Conservation (phyloP, 2,329 filamentous ascomycete genomes). For the Claviceps sp. region DNA sequence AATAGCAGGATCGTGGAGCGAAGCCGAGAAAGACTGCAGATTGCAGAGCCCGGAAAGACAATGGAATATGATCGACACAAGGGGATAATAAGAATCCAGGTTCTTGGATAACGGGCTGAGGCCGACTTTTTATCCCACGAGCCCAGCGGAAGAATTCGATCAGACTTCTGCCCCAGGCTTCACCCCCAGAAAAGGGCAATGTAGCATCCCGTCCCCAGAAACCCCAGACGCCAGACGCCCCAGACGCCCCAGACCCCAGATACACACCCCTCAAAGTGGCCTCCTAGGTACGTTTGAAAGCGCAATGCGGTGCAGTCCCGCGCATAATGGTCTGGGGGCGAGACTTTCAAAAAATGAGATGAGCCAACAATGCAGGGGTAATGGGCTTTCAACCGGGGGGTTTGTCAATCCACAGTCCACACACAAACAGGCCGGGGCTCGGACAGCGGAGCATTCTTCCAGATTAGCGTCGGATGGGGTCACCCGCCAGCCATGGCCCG, state of each 20-base stretch:
- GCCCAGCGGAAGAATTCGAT: slow-evolving; percentile 1
- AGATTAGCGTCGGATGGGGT: not conserved
- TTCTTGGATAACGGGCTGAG: not conserved
- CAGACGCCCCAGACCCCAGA: not conserved
- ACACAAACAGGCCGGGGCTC: too few relatives aligned
- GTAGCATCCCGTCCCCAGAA: slow-evolving; percentile 1
- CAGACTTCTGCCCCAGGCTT: slow-evolving; percentile 1
- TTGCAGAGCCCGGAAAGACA: not conserved
- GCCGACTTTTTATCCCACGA: slow-evolving; percentile 6
- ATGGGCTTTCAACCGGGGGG: not conserved
- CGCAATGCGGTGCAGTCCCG: not conserved
- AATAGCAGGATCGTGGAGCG: not conserved
- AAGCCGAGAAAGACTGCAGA: not conserved
- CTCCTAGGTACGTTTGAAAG: not conserved
- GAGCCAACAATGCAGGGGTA: slow-evolving; percentile 2
- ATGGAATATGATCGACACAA: slow-evolving; percentile 1
- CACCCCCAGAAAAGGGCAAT: not conserved
- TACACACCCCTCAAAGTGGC: not conserved
- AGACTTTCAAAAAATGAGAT: slow-evolving; percentile 1
- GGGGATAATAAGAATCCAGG: not conserved
- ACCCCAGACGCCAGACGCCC: not conserved
- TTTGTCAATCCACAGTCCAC: too few relatives aligned
- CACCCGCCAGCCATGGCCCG: not conserved
- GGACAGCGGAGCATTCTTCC: slow-evolving; percentile 1
- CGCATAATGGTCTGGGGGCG: not conserved